A percentile compares a stretch with the other conserved stretches of the same genome.
phyloP scores from a whole-genome alignment of 441 rosid genomes.

The Bruguiera hainesii region DNA sequence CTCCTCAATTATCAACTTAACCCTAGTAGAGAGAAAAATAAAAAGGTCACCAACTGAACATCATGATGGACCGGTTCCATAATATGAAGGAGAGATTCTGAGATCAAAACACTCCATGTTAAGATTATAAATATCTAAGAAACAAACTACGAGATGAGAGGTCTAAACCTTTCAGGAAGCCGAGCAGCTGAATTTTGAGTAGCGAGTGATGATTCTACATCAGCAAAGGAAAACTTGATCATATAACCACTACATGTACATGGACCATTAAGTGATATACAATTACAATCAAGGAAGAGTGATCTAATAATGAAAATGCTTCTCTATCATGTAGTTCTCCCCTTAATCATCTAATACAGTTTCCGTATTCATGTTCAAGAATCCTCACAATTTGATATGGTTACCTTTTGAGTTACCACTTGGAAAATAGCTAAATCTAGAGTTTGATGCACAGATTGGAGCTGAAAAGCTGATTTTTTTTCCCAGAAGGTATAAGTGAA shows the following conservation, averaged over 20 bases:
- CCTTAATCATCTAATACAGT: neutral
- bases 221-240: slow-evolving; percentile 6
- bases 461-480: neutral
- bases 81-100: neutral
- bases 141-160: slow-evolving; percentile 10
- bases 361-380: neutral
- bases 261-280: neutral
- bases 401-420: neutral
- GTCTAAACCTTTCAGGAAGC: slow-evolving; percentile 85
- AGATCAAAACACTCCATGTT: neutral
- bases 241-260: slow-evolving; percentile 1
- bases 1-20: slow-evolving; percentile 85
- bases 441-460: slow-evolving; percentile 1
- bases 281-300: neutral
- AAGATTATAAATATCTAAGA: slow-evolving; percentile 1
- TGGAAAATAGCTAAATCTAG: slow-evolving; percentile 3
- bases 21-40: slow-evolving; percentile 42
- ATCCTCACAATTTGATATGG: neutral
- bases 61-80: neutral
- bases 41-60: neutral
- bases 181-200: slow-evolving; percentile 67
- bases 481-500: neutral
- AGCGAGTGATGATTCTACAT: slow-evolving; percentile 69
- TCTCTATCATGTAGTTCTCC: neutral
- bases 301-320: neutral